Conservation (phyloP, 176 grass and related monocot genomes). For the Dactylis glomerata region DNA sequence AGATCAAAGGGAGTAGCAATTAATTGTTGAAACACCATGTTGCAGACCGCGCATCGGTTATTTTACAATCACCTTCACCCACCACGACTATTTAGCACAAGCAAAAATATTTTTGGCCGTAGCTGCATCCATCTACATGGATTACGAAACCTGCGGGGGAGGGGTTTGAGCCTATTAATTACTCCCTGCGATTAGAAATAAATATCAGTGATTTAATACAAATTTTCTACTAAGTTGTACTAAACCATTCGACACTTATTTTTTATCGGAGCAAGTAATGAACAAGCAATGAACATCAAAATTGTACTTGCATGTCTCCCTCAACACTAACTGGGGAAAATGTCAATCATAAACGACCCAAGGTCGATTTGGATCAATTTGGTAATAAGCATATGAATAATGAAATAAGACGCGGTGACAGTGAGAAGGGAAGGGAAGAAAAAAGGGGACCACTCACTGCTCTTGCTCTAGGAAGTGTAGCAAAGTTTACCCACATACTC, state of each 20-base stretch:
- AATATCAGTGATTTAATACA: too few relatives aligned
- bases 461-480: background rate
- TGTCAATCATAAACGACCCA: background rate
- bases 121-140: background rate
- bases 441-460: background rate
- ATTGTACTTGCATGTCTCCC: background rate
- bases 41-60: too few relatives aligned
- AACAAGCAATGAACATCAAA: background rate
- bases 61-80: too few relatives aligned
- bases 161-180: background rate
- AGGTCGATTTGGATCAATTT: background rate
- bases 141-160: background rate
- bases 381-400: background rate
- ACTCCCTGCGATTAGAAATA: too few relatives aligned
- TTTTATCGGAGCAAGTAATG: too few relatives aligned
- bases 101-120: background rate
- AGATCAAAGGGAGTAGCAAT: too few relatives aligned
- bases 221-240: too few relatives aligned
- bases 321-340: background rate
- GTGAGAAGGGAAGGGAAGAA: background rate
- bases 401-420: background rate
- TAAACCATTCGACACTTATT: too few relatives aligned
- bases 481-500: background rate
- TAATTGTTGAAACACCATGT: too few relatives aligned
- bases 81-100: background rate